Evolutionary conservation across 306 rosid genomes (phyloP).

Genomic region (Medicago arabica): DNA sequence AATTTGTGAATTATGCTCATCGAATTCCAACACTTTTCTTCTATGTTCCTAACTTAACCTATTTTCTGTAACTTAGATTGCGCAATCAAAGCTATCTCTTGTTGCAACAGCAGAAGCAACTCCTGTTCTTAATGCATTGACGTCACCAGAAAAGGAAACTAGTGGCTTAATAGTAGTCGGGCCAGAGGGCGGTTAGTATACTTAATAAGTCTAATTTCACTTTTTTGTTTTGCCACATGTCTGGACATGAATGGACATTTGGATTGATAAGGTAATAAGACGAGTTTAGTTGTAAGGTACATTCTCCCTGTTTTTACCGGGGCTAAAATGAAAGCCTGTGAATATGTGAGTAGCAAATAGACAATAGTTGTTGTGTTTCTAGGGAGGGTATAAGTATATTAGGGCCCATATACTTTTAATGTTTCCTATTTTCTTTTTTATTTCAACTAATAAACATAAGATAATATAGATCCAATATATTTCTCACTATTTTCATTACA

Average conservation of each 20-base stretch:
- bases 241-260: slow-evolving; percentile 16
- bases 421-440: too few relatives aligned
- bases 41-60: slow-evolving; percentile 22
- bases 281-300: slow-evolving; percentile 25
- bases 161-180: slow-evolving; percentile 80
- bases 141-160: slow-evolving; percentile 50
- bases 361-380: slow-evolving; percentile 21
- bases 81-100: slow-evolving; percentile 70
- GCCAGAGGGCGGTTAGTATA: slow-evolving; percentile 89
- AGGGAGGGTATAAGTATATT: not conserved
- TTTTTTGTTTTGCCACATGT: slow-evolving; percentile 14
- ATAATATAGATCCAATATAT: too few relatives aligned
- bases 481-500: too few relatives aligned
- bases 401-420: too few relatives aligned
- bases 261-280: not conserved
- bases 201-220: slow-evolving; percentile 1
- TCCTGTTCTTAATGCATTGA: slow-evolving; percentile 71
- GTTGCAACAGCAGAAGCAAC: slow-evolving; percentile 79
- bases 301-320: slow-evolving; percentile 5
- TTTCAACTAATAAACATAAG: too few relatives aligned
- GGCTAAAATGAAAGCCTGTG: slow-evolving; percentile 15
- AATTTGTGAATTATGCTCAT: slow-evolving; percentile 23
- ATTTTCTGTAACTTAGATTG: slow-evolving; percentile 58
- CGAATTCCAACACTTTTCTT: slow-evolving; percentile 12
- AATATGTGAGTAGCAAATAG: not conserved